These are phyloP conservation scores for Solanum rostratum DNA, from an alignment of 257 asterid species.

Conservation along the genomic window DNA sequence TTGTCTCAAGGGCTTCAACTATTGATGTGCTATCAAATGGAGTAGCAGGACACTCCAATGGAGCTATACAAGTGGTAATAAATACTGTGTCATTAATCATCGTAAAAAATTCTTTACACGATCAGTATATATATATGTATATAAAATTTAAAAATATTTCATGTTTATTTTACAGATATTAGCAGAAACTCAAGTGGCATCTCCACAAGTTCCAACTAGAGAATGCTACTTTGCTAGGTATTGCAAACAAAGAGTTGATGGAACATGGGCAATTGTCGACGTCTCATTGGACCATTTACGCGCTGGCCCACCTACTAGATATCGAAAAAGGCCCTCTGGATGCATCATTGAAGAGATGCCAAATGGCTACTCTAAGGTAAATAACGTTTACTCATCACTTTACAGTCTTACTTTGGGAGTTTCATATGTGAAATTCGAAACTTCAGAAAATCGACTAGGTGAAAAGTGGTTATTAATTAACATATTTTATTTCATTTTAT, in stretches of 20 bases:
- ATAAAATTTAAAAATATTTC: not conserved
- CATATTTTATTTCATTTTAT: not conserved
- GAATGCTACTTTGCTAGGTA: slow-evolving; percentile 31
- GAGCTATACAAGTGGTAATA: slow-evolving; percentile 36
- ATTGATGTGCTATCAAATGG: slow-evolving; percentile 32
- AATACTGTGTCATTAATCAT: not conserved
- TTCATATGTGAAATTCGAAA: not conserved
- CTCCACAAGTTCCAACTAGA: slow-evolving; percentile 41
- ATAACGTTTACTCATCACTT: not conserved
- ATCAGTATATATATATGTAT: not conserved
- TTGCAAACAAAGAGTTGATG: slow-evolving; percentile 23
- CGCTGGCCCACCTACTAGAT: not conserved
- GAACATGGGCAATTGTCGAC: slow-evolving; percentile 44
- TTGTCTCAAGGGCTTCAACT: slow-evolving; percentile 29
- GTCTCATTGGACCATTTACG: slow-evolving; percentile 32
- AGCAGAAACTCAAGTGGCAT: slow-evolving; percentile 41
- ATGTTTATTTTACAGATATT: slow-evolving; percentile 14
- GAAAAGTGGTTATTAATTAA: not conserved
- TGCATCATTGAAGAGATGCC: slow-evolving; percentile 36
- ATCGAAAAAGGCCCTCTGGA: slow-evolving; percentile 57
- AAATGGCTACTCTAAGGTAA: slow-evolving; percentile 42
- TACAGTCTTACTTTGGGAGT: too few relatives aligned
- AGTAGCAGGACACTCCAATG: slow-evolving; percentile 19
- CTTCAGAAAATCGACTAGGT: too few relatives aligned
- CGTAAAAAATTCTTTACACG: not conserved